Evolutionary conservation across 1,139 yeast species (phyloP), one percentile per base, ranked within the genome.

Genomic region (Saccharomycopsis hybrid): DNA sequence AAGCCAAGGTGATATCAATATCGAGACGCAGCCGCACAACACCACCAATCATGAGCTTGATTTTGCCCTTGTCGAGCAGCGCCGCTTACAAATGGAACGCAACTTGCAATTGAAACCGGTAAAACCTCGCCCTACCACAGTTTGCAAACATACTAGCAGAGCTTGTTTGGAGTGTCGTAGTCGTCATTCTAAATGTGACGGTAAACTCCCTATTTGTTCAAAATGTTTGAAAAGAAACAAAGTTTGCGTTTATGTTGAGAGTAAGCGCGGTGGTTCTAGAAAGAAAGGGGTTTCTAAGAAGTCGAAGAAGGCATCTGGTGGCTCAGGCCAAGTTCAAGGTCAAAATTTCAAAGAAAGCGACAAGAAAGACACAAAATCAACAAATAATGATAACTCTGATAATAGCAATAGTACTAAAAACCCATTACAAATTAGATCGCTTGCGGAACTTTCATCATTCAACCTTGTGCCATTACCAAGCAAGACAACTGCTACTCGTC

Each of bases 91-190:
- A 31, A 43, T 31, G 5, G 27, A 48, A 38, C 36, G 18, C 13
- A 48, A 48, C 30, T 39, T 48, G 25, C 11, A 28, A 3, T 28
- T 48, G 5, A 43, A 43, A 4, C 50, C 50, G 5, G 39, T 45
- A n/a, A 51, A 51, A 25, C 31, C 50, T 11, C 55, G 58, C 44
- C 54, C 57, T 11, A n/a, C n/a, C n/a, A n/a, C n/a, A n/a, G 58
- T 58, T 24, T 56, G 59, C 2, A 70, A 68, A 52, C 74, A 70
- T 46, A 71, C 69, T 7, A 66, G 72, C 0, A 57, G 70, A 30
- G 80, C 79, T 0, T 75, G 80, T 57, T 58, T 75, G 37, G 74
- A 73, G 55, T 75, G 80, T 55, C 67, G 80, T 31, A 66, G 68
- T 13, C 62, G 77, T 28, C 80, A 75, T 59, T 58, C 72, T 54